A percentile compares a stretch with the other conserved stretches of the same genome.
phyloP scores from a whole-genome alignment of 306 rosid species.

The Morella rubra region DNA sequence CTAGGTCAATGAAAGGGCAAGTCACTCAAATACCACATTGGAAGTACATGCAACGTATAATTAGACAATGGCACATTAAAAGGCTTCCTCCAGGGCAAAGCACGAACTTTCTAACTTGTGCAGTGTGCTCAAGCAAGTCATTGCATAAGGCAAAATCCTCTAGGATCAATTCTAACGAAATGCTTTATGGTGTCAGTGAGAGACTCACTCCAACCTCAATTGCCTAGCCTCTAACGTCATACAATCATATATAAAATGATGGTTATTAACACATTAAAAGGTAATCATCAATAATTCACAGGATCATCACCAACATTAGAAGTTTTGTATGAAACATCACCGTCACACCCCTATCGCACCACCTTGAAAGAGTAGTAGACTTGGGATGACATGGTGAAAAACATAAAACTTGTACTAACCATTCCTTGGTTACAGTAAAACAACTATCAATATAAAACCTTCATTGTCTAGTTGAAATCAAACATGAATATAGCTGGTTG shows the following conservation, averaged over 20 bases:
- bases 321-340: slow-evolving; percentile 1
- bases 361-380: neutral
- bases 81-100: too few relatives aligned
- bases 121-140: too few relatives aligned
- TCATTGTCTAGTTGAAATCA: too few relatives aligned
- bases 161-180: neutral
- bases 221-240: neutral
- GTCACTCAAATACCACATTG: neutral
- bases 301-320: neutral
- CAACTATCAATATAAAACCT: too few relatives aligned
- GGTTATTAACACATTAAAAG: neutral
- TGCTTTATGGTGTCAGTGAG: neutral
- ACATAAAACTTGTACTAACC: neutral
- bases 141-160: neutral
- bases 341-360: neutral
- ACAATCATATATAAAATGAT: neutral
- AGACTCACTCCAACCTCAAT: neutral
- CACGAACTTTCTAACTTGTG: too few relatives aligned
- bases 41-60: neutral
- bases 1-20: neutral
- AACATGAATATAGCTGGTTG: too few relatives aligned
- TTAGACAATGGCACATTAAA: neutral
- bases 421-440: neutral
- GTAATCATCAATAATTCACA: neutral
- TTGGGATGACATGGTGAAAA: neutral